Evolutionary conservation across 164 flowering plant species (phyloP).

Genomic region (Berberis thunbergii): DNA sequence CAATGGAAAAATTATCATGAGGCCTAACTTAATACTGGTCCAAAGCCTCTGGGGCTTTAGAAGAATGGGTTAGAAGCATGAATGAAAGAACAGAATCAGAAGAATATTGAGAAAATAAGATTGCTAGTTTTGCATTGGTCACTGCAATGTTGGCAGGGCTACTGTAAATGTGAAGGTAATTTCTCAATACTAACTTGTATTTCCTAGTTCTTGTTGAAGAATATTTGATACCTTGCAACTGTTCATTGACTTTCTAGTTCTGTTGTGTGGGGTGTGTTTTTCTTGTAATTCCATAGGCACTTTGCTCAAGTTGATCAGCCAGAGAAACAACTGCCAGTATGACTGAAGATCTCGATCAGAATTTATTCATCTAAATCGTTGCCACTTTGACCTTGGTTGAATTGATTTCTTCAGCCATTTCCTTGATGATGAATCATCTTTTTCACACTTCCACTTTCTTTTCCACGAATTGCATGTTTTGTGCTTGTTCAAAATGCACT

Average conservation of each 20-base stretch:
- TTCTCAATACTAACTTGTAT: neutral
- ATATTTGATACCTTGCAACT: too few relatives aligned
- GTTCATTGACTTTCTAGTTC: neutral
- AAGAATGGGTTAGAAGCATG: neutral
- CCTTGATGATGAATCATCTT: too few relatives aligned
- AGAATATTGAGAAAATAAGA: neutral
- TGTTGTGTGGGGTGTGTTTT: neutral
- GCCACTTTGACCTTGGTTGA: too few relatives aligned
- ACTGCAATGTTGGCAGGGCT: conserved; percentile 2
- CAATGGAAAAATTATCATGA: neutral
- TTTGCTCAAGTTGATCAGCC: conserved; percentile 3
- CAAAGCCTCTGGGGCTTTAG: conserved; percentile 4
- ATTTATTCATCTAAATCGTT: too few relatives aligned
- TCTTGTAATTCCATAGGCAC: conserved; percentile 8
- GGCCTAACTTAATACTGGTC: conserved; percentile 1
- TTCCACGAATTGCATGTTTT: too few relatives aligned
- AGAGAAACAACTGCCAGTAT: conserved; percentile 2
- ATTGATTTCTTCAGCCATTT: too few relatives aligned
- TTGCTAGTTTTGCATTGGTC: conserved; percentile 6
- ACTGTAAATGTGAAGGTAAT: conserved; percentile 4
- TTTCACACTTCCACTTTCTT: too few relatives aligned
- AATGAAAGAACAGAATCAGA: neutral
- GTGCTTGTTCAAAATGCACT: too few relatives aligned
- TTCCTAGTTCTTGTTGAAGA: neutral
- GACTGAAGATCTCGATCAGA: neutral